Evolutionary conservation across 345 rosid genomes (phyloP), one percentile per base, ranked within the genome.

Genomic region (Nasturtium officinale): DNA sequence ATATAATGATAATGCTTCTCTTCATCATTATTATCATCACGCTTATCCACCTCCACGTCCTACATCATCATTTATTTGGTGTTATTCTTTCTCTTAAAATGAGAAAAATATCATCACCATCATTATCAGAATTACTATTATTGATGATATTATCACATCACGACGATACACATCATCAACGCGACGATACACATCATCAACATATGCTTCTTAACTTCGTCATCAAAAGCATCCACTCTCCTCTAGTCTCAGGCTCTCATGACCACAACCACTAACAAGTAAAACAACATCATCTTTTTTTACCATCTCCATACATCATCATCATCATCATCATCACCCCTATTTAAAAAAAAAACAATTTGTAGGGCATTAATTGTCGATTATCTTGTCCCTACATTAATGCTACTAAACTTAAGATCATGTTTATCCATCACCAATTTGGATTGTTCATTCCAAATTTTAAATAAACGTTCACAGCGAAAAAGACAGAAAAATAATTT

Each of bases 121-220:
- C 60, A 69, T 76, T 69, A 69, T 53, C 71, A 54, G 18, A 61
- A 43, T 46, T 61, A 63, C 75, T 68, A 47, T 62, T 70, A 76
- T 76, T 63, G 71, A 76, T 76, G 80, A 71, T 77, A 67, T 65
- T 77, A 72, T 71, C 80, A 71, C 80, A 70, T 50, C 80, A 64
- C 54, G n/a, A n/a, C n/a, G 61, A 57, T 15, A 5, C 61, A 57
- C 54, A 74, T 61, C 64, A 75, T 61, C 20, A 76, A 28, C 65
- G n/a, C n/a, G n/a, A n/a, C n/a, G 61, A 57, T 15, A 5, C 61
- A 57, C 54, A 74, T 61, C 64, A 75, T 61, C 20, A 76, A 28
- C 65, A 45, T 69, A 62, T 76, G 79, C 71, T 61, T 54, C 65
- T 62, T 35, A 54, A 76, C 46, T 38, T 56, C 67, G 70, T 77